These are phyloP conservation scores for Poa annua DNA, from an alignment of 176 grass and related monocot species.

Conservation along the genomic window DNA sequence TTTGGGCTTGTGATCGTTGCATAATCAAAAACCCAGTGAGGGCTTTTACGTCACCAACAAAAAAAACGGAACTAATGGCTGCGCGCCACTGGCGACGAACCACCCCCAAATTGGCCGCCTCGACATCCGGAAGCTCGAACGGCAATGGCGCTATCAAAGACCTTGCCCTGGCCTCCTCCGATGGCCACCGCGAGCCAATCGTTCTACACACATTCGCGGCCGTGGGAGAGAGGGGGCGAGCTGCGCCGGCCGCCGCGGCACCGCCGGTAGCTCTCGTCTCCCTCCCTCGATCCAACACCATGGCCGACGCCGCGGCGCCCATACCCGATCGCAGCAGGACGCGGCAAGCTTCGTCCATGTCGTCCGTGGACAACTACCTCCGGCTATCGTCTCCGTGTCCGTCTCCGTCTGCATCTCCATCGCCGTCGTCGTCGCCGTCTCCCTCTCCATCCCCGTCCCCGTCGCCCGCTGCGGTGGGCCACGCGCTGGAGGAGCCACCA, in stretches of 20 bases:
- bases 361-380: background rate
- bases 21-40: background rate
- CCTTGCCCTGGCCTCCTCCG: constrained; percentile 21
- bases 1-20: background rate
- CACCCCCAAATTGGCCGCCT: background rate
- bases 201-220: background rate
- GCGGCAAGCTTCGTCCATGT: constrained; percentile 23
- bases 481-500: constrained; percentile 50
- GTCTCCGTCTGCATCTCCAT: background rate
- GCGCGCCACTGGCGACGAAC: constrained; percentile 39
- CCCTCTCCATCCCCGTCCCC: background rate
- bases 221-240: constrained; percentile 34
- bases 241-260: constrained; percentile 30
- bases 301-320: constrained; percentile 4
- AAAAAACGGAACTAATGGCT: background rate
- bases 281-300: constrained; percentile 37
- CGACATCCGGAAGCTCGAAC: background rate
- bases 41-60: no score
- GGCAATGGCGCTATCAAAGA: constrained; percentile 31
- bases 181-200: constrained; percentile 30
- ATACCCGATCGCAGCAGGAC: background rate
- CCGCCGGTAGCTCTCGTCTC: constrained; percentile 40
- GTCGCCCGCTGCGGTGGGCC: background rate
- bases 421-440: background rate
- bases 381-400: background rate